These are phyloP conservation scores for Phalaenopsis hybrid DNA, from an alignment of 116 monocot species.

Conservation along the genomic window DNA sequence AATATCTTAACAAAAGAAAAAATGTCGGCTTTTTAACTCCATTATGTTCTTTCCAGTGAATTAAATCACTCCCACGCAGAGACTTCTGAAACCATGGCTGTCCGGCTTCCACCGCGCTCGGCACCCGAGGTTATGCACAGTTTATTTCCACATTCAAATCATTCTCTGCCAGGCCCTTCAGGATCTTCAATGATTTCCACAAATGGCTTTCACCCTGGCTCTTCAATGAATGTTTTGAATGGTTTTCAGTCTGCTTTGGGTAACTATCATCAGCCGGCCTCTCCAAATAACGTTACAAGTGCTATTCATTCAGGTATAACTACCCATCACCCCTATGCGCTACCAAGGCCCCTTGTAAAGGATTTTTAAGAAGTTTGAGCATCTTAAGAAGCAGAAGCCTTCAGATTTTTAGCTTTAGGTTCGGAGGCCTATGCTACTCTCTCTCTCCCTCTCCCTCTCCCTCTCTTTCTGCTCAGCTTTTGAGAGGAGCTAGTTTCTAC, in stretches of 20 bases:
- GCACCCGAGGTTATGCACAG: conserved; percentile 30
- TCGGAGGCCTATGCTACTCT: neutral
- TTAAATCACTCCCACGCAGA: conserved; percentile 20
- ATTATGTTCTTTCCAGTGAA: conserved; percentile 19
- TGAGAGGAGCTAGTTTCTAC: neutral
- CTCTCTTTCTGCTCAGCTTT: neutral
- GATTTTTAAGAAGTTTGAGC: neutral
- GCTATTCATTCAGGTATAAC: neutral
- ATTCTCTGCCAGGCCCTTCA: neutral
- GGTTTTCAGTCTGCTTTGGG: neutral
- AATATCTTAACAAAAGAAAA: too few relatives aligned
- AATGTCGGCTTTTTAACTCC: too few relatives aligned
- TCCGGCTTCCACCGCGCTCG: conserved; percentile 26
- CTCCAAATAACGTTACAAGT: neutral
- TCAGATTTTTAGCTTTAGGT: neutral
- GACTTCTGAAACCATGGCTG: conserved; percentile 19
- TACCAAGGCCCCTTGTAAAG: conserved; percentile 6
- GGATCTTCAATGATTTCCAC: neutral
- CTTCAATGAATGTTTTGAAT: neutral
- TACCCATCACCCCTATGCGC: conserved; percentile 12
- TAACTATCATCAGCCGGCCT: conserved; percentile 3
- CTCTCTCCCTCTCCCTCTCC: neutral
- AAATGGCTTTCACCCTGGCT: neutral
- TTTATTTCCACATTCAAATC: conserved; percentile 17
- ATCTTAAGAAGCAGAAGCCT: neutral